Conservation (phyloP, 2,329 filamentous ascomycete species). For the Aureobasidium sp. region DNA sequence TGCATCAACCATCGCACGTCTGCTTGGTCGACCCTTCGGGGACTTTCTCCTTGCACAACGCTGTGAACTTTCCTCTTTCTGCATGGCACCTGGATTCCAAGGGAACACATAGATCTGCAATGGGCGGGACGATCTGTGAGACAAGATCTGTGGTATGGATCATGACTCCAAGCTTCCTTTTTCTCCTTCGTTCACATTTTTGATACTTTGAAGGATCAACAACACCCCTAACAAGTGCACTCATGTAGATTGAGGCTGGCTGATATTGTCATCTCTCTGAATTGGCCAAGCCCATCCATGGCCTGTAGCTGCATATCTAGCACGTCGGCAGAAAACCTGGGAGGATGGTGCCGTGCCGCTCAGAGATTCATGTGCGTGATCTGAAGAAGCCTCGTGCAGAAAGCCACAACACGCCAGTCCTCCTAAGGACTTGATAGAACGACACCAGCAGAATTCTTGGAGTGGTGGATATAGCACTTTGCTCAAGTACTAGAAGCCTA, state of each 20-base stretch:
- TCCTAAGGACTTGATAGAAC: background rate
- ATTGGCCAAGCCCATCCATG: background rate
- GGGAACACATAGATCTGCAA: conserved; percentile 12
- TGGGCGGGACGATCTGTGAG: conserved; percentile 12
- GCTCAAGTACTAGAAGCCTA: background rate
- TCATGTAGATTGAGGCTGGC: background rate
- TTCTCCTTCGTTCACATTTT: background rate
- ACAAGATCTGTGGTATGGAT: conserved; percentile 9
- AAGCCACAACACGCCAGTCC: conserved; percentile 6
- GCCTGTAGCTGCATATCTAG: conserved; percentile 10
- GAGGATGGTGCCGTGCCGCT: conserved; percentile 1
- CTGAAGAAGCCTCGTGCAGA: conserved; percentile 8
- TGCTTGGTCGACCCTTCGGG: background rate
- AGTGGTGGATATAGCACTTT: background rate
- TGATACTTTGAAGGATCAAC: background rate
- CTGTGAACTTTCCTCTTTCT: conserved; percentile 9
- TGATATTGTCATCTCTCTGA: background rate
- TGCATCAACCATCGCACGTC: background rate
- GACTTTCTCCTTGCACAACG: conserved; percentile 12
- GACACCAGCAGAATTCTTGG: background rate
- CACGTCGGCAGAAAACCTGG: conserved; percentile 5
- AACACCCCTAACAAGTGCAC: background rate
- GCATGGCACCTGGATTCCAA: background rate
- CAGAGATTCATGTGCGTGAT: conserved; percentile 2
- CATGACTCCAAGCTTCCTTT: background rate